These are phyloP conservation scores for Hippophae gyantsensis DNA, from an alignment of 306 rosid species.

Conservation along the genomic window DNA sequence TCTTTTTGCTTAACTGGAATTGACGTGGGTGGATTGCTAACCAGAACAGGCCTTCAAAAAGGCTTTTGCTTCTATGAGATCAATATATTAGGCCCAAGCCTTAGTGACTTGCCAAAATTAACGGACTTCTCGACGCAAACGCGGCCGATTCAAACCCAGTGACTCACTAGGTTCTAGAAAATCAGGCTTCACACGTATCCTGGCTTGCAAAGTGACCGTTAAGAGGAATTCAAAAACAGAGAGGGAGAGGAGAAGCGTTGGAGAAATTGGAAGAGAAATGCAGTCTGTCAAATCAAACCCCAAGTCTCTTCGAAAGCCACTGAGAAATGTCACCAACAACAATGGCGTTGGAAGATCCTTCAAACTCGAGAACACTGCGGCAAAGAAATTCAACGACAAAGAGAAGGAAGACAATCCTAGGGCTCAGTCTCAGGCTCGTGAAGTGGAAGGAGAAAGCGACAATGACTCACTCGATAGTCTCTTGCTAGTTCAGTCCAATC, in stretches of 20 bases:
- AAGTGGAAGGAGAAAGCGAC: constrained; percentile 4
- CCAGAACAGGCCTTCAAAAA: no score
- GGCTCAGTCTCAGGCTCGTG: background rate
- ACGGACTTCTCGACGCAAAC: no score
- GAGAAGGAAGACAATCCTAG: constrained; percentile 1
- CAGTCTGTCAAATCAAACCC: constrained; percentile 4
- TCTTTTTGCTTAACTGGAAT: no score
- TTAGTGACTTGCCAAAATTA: no score
- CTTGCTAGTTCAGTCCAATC: constrained; percentile 49
- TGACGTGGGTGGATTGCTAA: no score
- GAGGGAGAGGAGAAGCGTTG: constrained; percentile 24
- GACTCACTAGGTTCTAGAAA: no score
- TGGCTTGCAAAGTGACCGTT: no score
- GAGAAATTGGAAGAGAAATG: no score
- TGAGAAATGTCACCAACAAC: constrained; percentile 34
- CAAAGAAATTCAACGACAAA: constrained; percentile 15
- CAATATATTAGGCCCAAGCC: no score
- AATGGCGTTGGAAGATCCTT: constrained; percentile 20
- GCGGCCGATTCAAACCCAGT: no score
- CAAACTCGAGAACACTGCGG: constrained; percentile 11
- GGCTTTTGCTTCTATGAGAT: no score
- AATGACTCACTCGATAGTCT: constrained; percentile 39
- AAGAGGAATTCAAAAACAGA: background rate
- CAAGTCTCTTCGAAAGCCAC: constrained; percentile 31
- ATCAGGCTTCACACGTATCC: no score